Base-by-base conservation (phyloP, 805 yeast species). In the Starmerella powellii region DNA sequence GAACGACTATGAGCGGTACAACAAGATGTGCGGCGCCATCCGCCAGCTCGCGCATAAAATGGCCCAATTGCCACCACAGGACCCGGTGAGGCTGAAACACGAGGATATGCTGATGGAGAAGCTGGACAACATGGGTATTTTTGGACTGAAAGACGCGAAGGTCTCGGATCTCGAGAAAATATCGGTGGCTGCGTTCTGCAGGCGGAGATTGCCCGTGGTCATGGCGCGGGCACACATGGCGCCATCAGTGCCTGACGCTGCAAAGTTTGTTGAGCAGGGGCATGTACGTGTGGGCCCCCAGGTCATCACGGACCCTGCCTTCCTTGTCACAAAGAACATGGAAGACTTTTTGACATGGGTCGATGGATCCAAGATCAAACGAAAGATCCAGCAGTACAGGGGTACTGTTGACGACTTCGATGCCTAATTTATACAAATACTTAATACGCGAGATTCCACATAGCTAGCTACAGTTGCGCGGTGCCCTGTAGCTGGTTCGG, bases 321-420 rank as follows among this genome's bases (percentile, higher is more conserved):
- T 79, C 59, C 67, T 93, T 54, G 91, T 91, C 4, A 88, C 96
- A 2, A 73, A 95, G 58, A 84, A 76, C 54, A 71, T 91, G 81
- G 99, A 91, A 60, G 99, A 91, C 61, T 91, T 85, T 61, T 70
- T 91, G 53, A 91, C 98, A 3, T 91, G 99, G 99, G 91, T 83
- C n/a, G 96, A 91, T 56, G 73, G 78, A 32, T 80, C 94, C 52
- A 93, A 91, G 78, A 87, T 93, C 63, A 87, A 82, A 70, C 73
- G 80, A 56, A 85, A 84, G 52, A 75, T 88, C 45, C 76, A 87
- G 64, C 81, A 81, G 64, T 91, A 81, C 68, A 80, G 83, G 64
- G 87, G 88, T 38, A 64, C 63, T 40, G 57, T 65, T 48, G 81
- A 76, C 57, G 81, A 76, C 56, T 76, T 66, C 56, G 78, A 74